Percentiles rank a stretch among this genome's conserved stretches.
These are phyloP conservation scores for Pichia exigua DNA, from an alignment of 805 yeast genomes.

Conservation along the genomic window DNA sequence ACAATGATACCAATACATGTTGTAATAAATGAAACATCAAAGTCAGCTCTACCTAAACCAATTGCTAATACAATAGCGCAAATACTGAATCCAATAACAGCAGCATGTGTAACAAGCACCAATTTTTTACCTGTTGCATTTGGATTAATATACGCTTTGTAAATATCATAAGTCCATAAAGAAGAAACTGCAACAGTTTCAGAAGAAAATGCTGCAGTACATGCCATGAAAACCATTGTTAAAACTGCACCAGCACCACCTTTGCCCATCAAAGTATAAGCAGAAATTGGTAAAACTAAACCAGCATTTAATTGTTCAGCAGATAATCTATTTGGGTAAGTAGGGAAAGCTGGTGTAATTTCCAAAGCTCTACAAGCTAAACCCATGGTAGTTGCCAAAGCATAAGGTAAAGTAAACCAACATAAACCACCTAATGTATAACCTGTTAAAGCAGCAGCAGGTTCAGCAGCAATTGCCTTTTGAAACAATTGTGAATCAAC, in stretches of 20 bases:
- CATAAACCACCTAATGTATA: constrained; percentile 40
- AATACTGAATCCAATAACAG: constrained; percentile 38
- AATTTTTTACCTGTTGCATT: constrained; percentile 41
- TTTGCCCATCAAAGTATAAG: constrained; percentile 42
- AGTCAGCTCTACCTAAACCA: constrained; percentile 43
- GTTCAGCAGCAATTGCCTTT: constrained; percentile 37
- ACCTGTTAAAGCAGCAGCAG: constrained; percentile 33
- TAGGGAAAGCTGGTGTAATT: constrained; percentile 18
- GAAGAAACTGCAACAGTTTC: constrained; percentile 47
- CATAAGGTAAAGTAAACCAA: constrained; percentile 38
- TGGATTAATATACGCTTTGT: constrained; percentile 43
- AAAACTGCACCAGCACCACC: constrained; percentile 44
- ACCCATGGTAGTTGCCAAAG: constrained; percentile 30
- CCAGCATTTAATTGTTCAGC: constrained; percentile 39
- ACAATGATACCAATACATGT: constrained; percentile 46
- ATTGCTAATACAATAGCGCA: constrained; percentile 42
- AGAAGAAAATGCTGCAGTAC: constrained; percentile 49
- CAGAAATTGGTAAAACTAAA: constrained; percentile 43
- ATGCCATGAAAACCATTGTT: constrained; percentile 43
- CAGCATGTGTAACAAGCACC: constrained; percentile 36
- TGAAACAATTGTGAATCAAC: constrained; percentile 29
- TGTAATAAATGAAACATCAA: constrained; percentile 46
- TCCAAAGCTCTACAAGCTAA: constrained; percentile 33
- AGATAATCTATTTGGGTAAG: constrained; percentile 25
- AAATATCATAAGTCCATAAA: constrained; percentile 42